Evolutionary conservation across 768 basidiomycete genomes (phyloP).

Genomic region (Thelephora aurantiotincta): DNA sequence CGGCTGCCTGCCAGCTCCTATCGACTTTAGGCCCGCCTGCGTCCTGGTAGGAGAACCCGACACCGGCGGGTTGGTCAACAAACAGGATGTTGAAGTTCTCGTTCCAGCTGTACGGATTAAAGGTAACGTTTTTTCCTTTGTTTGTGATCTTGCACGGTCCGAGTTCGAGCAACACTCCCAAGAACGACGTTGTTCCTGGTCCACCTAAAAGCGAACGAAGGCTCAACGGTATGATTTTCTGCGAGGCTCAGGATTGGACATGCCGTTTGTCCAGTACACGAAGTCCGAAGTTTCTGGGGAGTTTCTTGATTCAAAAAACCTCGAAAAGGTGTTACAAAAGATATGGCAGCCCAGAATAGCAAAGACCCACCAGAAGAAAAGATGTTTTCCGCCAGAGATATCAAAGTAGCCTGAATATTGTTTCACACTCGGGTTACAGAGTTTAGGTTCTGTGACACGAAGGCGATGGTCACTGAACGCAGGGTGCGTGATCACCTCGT

Average conservation of each 20-base stretch:
- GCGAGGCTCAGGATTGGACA: no score
- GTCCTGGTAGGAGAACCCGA: slow-evolving; percentile 80
- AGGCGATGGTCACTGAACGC: slow-evolving; percentile 23
- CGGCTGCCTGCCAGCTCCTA: slow-evolving; percentile 73
- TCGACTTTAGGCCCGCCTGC: slow-evolving; percentile 58
- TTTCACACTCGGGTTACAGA: slow-evolving; percentile 38
- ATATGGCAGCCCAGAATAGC: not conserved
- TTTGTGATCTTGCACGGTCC: slow-evolving; percentile 74
- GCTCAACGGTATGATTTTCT: slow-evolving; percentile 56
- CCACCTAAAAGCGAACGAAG: slow-evolving; percentile 79
- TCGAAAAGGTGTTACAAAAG: slow-evolving; percentile 13
- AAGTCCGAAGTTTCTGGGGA: slow-evolving; percentile 34
- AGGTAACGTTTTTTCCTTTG: slow-evolving; percentile 51
- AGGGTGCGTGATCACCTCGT: slow-evolving; percentile 26
- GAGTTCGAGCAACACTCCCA: slow-evolving; percentile 84
- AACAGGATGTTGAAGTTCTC: slow-evolving; percentile 62
- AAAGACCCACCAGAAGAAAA: slow-evolving; percentile 34
- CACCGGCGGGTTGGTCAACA: slow-evolving; percentile 72
- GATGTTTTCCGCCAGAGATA: slow-evolving; percentile 35
- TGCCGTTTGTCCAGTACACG: slow-evolving; percentile 16
- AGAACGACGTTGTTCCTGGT: slow-evolving; percentile 25
- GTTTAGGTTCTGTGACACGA: slow-evolving; percentile 24
- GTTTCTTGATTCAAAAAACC: slow-evolving; percentile 81
- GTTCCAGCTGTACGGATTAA: slow-evolving; percentile 83
- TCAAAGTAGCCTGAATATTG: slow-evolving; percentile 46